Evolutionary conservation across 1,284 basidiomycete species (phyloP), one percentile per base, ranked within the genome.

Genomic region (Apiotrichum akiyoshidainum): DNA sequence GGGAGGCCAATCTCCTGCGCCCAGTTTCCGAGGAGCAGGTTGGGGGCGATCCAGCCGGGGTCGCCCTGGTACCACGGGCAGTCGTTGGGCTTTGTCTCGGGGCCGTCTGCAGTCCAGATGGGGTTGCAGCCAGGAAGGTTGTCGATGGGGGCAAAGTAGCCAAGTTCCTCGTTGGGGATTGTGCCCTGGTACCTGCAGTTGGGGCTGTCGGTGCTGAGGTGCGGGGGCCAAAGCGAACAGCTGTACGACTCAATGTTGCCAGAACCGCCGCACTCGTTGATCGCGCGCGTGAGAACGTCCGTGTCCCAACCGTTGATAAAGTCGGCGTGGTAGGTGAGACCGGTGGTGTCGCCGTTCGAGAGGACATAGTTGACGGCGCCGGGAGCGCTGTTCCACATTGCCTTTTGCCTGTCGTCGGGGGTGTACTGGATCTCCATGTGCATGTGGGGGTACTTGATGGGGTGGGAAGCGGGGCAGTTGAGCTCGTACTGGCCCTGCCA

Each of bases 401-500:
- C 13, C 17, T 33, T 13, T 12, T 50, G 44, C 11, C 39, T 4
- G 13, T 37, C 31, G 16, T 11, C n/a, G 21, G 46, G 37, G 40
- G 46, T 8, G 35, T 51, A 57, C 57, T 60, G 58, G 26, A 63
- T 55, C 60, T 75, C 67, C 41, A 70, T 53, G 59, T 72, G 71
- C 53, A 76, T 68, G 50, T 69, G 66, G 7, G 73, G 73, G 64
- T 76, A 76, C 56, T 67, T 67, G 65, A 72, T 68, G 7, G 66
- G 66, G 56, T 68, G 65, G 13, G 67, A 61, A 13, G 63, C 63
- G 26, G 73, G 72, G 58, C 73, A 75, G 4, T 39, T 13, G 17
- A 12, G 44, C 16, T 35, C 44, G 39, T 67, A 68, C 40, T 66
- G 65, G 19, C 51, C 37, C 40, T 68, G 52, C 39, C 63, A 64